Base-by-base conservation (phyloP, 2,329 filamentous ascomycete species). In the Cladosporium sp. region DNA sequence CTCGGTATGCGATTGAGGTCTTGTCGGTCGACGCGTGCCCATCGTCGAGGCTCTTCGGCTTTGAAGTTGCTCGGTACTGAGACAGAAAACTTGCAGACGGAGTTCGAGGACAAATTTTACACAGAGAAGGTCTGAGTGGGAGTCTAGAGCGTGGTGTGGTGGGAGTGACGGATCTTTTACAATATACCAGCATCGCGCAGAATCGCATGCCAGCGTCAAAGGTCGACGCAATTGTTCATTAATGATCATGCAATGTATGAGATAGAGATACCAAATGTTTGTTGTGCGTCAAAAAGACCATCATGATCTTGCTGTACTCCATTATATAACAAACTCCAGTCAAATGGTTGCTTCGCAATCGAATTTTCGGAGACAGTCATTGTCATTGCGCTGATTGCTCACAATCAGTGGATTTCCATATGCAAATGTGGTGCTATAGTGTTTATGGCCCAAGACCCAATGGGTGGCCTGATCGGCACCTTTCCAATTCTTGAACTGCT, bases 41-140 rank as follows among this genome's bases (percentile, higher is more conserved):
- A 32, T 34, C 52, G 52, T 21, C 28, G 28, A 15, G 32, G 30
- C 18, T 14, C 52, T 6, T 47, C 41, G 15, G n/a, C 7, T 21
- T 47, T 47, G 41, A 18, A 8, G n/a, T 47, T 47, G 41, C n/a
- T 47, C n/a, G 41, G 41, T 12, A 3, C 41, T 6, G 41, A 21
- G 10, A 24, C 41, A 47, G 41, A 47, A 21, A 12, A 3, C 8
- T 47, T 12, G 32, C 30, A 34, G 14, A n/a, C n/a, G 8, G 32
- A 55, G 7, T 55, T 21, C 14, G 52, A 55, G 28, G 26, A 21
- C 8, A 32, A 32, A 5, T 24, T 34, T 2, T 12, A 55, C 30
- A 30, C 11, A n/a, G 52, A 55, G 52, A 55, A 55, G 30, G 52
- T 55, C 52, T 55, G 52, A 55, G 18, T 30, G n/a, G 28, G 15